Percentiles rank a stretch among this genome's conserved stretches.
Evolutionary conservation across 371 early-diverging fungal genomes (phyloP).

Genomic region (Zychaea mexicana): DNA sequence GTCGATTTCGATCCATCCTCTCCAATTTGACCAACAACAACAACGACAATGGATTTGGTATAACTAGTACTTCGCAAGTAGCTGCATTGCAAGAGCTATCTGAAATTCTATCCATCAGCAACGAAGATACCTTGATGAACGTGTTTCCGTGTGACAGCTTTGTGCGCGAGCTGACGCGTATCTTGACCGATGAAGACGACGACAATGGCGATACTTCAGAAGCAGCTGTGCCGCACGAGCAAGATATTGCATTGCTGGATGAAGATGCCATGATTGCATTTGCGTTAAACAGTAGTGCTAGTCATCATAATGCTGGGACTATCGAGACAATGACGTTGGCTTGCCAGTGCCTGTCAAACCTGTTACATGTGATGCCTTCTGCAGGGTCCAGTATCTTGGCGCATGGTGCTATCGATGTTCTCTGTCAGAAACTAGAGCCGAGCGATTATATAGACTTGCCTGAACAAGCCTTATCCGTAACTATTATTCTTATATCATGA

Average conservation of each 20-base stretch:
- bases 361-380: conserved; percentile 84
- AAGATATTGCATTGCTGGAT: conserved; percentile 26
- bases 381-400: conserved; percentile 60
- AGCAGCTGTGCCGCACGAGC: background rate
- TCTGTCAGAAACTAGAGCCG: conserved; percentile 74
- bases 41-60: no score
- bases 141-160: conserved; percentile 54
- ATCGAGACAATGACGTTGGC: conserved; percentile 68
- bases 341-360: conserved; percentile 82
- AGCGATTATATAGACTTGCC: conserved; percentile 90
- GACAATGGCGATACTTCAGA: conserved; percentile 2
- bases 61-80: conserved; percentile 53
- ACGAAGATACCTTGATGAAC: conserved; percentile 61
- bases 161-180: conserved; percentile 49
- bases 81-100: conserved; percentile 66
- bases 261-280: conserved; percentile 39
- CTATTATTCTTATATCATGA: background rate
- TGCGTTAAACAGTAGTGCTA: conserved; percentile 23
- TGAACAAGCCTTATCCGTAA: conserved; percentile 78
- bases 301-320: conserved; percentile 62
- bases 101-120: conserved; percentile 65
- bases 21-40: conserved; percentile 35
- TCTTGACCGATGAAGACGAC: conserved; percentile 49
- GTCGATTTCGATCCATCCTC: conserved; percentile 49
- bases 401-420: conserved; percentile 64